A percentile compares a stretch with the other conserved stretches of the same genome.
These are phyloP conservation scores for Saccharum officinarum DNA, from an alignment of 176 grass and related monocot species.

Conservation along the genomic window DNA sequence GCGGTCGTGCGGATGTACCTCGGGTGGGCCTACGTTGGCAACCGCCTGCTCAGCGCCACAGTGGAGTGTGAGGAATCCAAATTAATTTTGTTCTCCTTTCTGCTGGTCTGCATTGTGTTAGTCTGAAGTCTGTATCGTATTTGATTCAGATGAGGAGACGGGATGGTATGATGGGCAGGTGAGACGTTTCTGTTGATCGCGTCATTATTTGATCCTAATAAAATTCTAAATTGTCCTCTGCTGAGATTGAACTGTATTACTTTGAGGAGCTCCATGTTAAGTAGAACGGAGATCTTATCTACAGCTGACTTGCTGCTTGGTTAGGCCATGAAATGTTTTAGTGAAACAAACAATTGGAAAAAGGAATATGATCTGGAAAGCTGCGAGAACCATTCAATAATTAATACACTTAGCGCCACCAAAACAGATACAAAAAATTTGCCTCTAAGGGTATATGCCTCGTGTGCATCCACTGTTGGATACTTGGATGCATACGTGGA, in stretches of 20 bases:
- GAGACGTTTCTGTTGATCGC: conserved; percentile 31
- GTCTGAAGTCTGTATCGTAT: background rate
- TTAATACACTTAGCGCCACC: background rate
- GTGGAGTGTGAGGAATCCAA: conserved; percentile 77
- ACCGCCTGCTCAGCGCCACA: conserved; percentile 89
- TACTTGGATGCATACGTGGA: background rate
- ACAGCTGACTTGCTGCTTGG: background rate
- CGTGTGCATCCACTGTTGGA: background rate
- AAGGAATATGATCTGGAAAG: background rate
- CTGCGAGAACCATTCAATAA: background rate
- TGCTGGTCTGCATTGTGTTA: background rate
- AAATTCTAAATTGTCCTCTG: background rate
- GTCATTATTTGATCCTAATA: background rate
- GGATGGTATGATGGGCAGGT: conserved; percentile 99
- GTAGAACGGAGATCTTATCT: background rate
- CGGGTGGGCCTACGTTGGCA: conserved; percentile 94
- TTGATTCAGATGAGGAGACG: conserved; percentile 85
- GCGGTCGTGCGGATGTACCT: conserved; percentile 93
- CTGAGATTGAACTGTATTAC: background rate
- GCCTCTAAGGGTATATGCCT: background rate
- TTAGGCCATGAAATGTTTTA: background rate
- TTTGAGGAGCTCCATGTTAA: background rate
- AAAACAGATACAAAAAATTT: background rate
- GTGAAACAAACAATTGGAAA: background rate
- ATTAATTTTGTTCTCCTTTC: background rate